Evolutionary conservation across 2,329 filamentous ascomycete genomes (phyloP), one percentile per base, ranked within the genome.

Genomic region (Fonsecaea pedrosoi): DNA sequence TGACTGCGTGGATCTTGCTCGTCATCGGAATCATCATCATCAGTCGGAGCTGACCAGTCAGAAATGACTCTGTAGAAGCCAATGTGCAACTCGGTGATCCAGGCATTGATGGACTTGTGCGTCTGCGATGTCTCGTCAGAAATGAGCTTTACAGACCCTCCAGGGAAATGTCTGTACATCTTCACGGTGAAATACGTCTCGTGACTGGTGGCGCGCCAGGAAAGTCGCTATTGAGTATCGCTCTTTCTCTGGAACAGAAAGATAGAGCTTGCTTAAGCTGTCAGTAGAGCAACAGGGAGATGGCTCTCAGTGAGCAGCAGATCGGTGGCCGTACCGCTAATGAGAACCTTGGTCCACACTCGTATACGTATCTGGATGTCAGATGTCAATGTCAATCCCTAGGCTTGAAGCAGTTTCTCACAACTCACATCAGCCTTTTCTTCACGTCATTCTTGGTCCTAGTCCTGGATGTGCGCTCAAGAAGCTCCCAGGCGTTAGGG

Each of bases 401-500:
- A n/a, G 15, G 8, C 18, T 18, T 5, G 15, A n/a, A n/a, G 40
- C 4, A 9, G 2, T 42, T n/a, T n/a, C 3, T 42, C 8, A 18
- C 15, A 18, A 42, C 40, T 42, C 15, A 42, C 40, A 42, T 42
- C 8, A 42, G 40, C 18, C 40, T 42, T 15, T 42, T 42, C 40
- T 42, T 42, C 40, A 42, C 40, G n/a, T 42, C 40, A n/a, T 42
- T 42, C 40, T 42, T 42, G 15, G 40, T 42, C 15, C 40, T 42
- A 13, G 15, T n/a, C 40, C 18, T 42, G 15, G 15, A 42, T 42
- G 18, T 18, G 40, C 18, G 40, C 13, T 42, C 40, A 13, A 42
- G 13, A 18, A 42, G 40, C 8, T 42, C 40, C 40, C 40, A 42
- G 2, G 40, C 40, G 8, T 42, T 42, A n/a, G 40, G 40, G 15